These are phyloP conservation scores for Gypsophila paniculata DNA, from an alignment of 179 eudicot genomes.

Conservation along the genomic window DNA sequence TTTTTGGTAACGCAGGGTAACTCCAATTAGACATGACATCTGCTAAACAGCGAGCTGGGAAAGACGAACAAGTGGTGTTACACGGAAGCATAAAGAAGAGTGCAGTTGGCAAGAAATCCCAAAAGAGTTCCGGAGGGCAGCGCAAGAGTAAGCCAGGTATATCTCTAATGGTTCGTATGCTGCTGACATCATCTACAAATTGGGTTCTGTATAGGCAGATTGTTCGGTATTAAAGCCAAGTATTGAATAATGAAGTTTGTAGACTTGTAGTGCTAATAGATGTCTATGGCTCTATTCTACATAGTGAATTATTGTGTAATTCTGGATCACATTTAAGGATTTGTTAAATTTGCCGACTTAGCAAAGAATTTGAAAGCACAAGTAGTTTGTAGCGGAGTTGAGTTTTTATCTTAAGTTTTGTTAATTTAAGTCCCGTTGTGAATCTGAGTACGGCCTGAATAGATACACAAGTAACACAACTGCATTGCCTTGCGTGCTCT, in stretches of 20 bases:
- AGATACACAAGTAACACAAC: not conserved
- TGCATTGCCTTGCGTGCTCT: not conserved
- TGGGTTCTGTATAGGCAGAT: not conserved
- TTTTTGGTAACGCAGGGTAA: constrained; percentile 1
- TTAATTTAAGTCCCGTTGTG: not conserved
- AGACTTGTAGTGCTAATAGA: not conserved
- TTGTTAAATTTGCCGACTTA: not conserved
- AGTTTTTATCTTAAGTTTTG: not conserved
- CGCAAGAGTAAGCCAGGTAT: constrained; percentile 20
- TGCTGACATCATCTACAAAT: not conserved
- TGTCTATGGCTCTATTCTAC: not conserved
- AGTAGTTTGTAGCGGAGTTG: not conserved
- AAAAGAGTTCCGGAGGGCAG: constrained; percentile 21
- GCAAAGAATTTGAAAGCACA: not conserved
- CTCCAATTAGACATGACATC: constrained; percentile 22
- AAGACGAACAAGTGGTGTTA: constrained; percentile 1
- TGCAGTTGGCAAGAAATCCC: constrained; percentile 16
- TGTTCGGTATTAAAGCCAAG: not conserved
- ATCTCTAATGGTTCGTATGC: not conserved
- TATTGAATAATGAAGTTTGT: too few species aligned
- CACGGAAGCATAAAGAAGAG: constrained; percentile 20
- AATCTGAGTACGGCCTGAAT: not conserved
- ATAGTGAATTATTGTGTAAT: not conserved
- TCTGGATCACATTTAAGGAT: not conserved
- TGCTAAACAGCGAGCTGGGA: constrained; percentile 16